Conservation (phyloP, 2,329 filamentous ascomycete species). For the Phoma herbarum region DNA sequence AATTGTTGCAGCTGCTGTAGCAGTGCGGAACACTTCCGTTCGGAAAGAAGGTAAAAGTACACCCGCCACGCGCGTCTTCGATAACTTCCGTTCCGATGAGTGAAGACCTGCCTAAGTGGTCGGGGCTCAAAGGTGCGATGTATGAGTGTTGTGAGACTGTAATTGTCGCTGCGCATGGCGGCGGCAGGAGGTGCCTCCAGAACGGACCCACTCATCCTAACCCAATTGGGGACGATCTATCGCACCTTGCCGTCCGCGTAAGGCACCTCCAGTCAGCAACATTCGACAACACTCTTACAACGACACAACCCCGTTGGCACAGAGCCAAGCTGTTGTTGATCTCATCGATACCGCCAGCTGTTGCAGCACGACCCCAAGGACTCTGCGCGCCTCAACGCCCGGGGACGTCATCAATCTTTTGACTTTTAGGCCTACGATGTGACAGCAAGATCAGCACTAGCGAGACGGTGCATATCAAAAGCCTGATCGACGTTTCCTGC, state of each 20-base stretch:
- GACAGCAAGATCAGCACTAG: conserved; percentile 7
- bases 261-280: conserved; percentile 13
- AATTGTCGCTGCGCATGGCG: not conserved
- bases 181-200: not conserved
- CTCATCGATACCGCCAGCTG: not conserved
- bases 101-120: not conserved
- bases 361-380: not conserved
- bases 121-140: not conserved
- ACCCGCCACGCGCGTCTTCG: not conserved
- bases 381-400: not conserved
- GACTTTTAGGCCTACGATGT: conserved; percentile 5
- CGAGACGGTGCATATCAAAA: not conserved
- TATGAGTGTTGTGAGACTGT: not conserved
- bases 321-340: not conserved
- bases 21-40: not conserved
- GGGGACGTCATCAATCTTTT: not conserved
- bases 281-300: not conserved
- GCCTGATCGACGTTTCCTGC: not conserved
- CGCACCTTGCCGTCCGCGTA: conserved; percentile 7
- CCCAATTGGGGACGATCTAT: not conserved
- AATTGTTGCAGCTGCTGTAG: not conserved
- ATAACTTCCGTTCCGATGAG: not conserved
- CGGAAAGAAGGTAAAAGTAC: not conserved
- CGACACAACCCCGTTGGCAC: not conserved
- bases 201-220: not conserved